Evolutionary conservation across 495 filamentous ascomycete species (phyloP).

Genomic region (Penicillium longicatenatum): DNA sequence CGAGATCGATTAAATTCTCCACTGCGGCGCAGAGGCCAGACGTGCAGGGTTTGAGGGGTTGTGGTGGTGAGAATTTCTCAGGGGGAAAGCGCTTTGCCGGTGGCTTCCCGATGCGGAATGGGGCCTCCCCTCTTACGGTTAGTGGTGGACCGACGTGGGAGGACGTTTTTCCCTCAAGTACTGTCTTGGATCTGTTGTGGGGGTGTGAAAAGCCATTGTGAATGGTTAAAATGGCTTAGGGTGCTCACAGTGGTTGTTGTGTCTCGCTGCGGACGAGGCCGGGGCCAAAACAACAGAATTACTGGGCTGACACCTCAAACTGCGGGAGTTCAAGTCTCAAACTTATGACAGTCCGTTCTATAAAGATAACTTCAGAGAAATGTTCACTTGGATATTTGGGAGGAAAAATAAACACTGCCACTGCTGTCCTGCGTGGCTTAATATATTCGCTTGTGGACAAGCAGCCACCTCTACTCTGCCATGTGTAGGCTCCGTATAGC

Average conservation of each 20-base stretch:
- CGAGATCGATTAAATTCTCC: slow-evolving; percentile 12
- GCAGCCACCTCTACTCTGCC: neutral
- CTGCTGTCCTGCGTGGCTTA: neutral
- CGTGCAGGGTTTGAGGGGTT: neutral
- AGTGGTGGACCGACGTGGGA: slow-evolving; percentile 11
- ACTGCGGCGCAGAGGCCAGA: slow-evolving; percentile 16
- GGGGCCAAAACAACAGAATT: neutral
- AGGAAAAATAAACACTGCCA: slow-evolving; percentile 3
- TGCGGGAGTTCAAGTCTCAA: too few relatives aligned
- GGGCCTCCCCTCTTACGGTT: slow-evolving; percentile 3
- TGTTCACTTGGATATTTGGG: too few relatives aligned
- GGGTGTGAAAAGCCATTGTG: neutral
- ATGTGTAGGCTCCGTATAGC: neutral
- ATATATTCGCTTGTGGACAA: slow-evolving; percentile 1
- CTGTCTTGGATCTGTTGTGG: neutral
- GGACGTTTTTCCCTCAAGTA: slow-evolving; percentile 9
- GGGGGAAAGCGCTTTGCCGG: slow-evolving; percentile 29
- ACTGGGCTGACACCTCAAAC: too few relatives aligned
- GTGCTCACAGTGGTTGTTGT: neutral
- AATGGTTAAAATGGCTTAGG: neutral
- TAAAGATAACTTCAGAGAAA: too few relatives aligned
- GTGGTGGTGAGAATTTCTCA: neutral
- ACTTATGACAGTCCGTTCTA: too few relatives aligned
- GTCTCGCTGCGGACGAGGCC: neutral
- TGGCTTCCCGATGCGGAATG: slow-evolving; percentile 9